Conservation (phyloP, 352 stramenopile genomes). For the Pythium insidiosum region DNA sequence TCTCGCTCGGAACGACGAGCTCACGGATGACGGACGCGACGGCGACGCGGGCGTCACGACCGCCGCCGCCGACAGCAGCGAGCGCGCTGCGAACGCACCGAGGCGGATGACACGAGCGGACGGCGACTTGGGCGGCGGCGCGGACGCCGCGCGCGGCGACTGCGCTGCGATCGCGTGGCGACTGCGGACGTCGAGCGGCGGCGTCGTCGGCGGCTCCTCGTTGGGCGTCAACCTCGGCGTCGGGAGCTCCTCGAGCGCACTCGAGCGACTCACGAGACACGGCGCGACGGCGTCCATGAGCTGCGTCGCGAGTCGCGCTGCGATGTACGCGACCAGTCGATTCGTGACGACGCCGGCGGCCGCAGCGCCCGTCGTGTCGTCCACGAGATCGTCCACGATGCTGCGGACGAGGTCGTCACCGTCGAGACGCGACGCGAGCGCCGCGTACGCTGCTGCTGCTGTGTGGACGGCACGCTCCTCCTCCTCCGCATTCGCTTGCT, state of each 20-base stretch:
- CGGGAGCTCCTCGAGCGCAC: background rate
- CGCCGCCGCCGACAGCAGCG: background rate
- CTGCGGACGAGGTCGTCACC: conserved; percentile 20
- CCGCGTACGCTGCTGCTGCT: too few relatives aligned
- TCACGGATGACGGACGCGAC: conserved; percentile 3
- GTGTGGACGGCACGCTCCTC: too few relatives aligned
- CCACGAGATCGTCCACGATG: conserved; percentile 11
- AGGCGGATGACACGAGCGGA: background rate
- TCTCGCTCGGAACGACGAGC: background rate
- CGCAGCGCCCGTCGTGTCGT: conserved; percentile 12
- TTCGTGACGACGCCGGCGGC: conserved; percentile 12
- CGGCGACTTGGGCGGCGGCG: background rate
- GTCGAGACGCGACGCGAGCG: conserved; percentile 9
- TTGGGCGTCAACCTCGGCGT: background rate
- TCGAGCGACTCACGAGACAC: background rate
- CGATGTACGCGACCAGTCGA: conserved; percentile 20
- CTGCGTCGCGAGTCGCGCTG: conserved; percentile 7
- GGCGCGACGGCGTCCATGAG: conserved; percentile 14
- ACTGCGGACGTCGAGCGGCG: conserved; percentile 3
- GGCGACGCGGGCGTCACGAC: background rate
- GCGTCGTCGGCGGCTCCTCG: conserved; percentile 1
- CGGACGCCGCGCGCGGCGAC: background rate
- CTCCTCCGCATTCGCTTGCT: too few relatives aligned
- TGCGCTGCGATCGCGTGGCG: conserved; percentile 1
- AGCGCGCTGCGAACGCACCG: background rate